These are phyloP conservation scores for Fusarium proliferatum DNA, from an alignment of 2,329 filamentous ascomycete genomes.

Conservation along the genomic window DNA sequence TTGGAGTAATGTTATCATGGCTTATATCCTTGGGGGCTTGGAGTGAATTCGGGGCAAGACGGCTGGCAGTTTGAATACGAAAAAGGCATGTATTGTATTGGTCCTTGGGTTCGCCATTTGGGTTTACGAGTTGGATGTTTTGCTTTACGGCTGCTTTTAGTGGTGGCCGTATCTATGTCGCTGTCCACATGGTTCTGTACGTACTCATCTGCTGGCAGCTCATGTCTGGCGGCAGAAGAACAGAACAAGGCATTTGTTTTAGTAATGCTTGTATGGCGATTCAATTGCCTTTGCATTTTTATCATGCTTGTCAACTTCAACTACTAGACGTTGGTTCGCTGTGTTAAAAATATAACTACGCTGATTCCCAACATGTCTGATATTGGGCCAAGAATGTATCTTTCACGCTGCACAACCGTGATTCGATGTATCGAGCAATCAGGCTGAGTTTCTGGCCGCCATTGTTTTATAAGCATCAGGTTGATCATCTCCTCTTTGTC, in stretches of 20 bases:
- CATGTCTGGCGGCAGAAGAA: background rate
- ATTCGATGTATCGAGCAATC: background rate
- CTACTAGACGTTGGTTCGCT: background rate
- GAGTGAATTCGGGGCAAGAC: background rate
- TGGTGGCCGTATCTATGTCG: background rate
- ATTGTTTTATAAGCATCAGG: background rate
- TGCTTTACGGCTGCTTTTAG: background rate
- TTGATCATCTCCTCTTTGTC: background rate
- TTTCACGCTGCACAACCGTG: background rate
- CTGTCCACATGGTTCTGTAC: background rate
- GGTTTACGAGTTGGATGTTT: background rate
- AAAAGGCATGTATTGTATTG: background rate
- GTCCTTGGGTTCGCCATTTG: background rate
- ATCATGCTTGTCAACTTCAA: background rate
- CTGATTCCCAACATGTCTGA: background rate
- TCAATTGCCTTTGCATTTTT: too few relatives aligned
- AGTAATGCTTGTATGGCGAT: background rate
- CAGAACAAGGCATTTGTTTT: background rate
- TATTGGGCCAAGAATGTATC: background rate
- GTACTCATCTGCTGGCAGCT: background rate
- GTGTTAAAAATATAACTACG: background rate
- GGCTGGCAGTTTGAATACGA: background rate
- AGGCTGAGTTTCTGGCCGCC: background rate
- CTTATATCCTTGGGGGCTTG: background rate
- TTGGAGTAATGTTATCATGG: background rate